phyloP scores from a whole-genome alignment of 192 early-diverging fungal species.

The Coemansia sp. region DNA sequence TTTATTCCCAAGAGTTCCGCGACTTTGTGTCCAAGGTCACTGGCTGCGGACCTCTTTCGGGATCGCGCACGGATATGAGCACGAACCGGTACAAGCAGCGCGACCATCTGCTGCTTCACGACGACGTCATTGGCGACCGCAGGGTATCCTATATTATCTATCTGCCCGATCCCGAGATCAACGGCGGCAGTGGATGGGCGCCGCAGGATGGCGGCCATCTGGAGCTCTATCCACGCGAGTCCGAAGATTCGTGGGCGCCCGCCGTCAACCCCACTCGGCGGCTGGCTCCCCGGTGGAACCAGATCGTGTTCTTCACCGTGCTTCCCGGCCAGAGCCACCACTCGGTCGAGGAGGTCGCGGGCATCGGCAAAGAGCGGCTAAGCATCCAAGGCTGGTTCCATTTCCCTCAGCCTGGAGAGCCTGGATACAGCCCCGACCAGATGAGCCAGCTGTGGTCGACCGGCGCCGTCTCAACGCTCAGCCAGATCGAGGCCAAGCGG shows the following conservation, averaged over 20 bases:
- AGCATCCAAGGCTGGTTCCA: slow-evolving; percentile 81
- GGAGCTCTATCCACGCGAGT: slow-evolving; percentile 70
- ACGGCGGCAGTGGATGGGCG: slow-evolving; percentile 55
- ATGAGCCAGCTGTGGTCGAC: slow-evolving; percentile 45
- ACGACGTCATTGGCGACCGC: slow-evolving; percentile 78
- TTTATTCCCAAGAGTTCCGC: slow-evolving; percentile 74
- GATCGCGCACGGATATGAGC: slow-evolving; percentile 67
- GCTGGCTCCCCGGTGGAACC: slow-evolving; percentile 69
- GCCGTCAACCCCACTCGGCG: slow-evolving; percentile 58
- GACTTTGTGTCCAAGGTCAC: slow-evolving; percentile 63
- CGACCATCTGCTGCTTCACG: slow-evolving; percentile 74
- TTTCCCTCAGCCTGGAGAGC: slow-evolving; percentile 67
- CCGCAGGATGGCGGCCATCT: slow-evolving; percentile 66
- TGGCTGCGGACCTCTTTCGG: slow-evolving; percentile 66
- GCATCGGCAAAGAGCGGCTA: slow-evolving; percentile 55
- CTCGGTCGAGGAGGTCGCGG: slow-evolving; percentile 70
- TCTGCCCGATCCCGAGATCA: slow-evolving; percentile 59
- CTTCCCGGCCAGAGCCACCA: slow-evolving; percentile 77
- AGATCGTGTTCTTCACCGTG: slow-evolving; percentile 75
- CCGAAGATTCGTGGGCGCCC: slow-evolving; percentile 58
- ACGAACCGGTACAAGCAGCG: slow-evolving; percentile 69
- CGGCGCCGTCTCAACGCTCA: slow-evolving; percentile 57
- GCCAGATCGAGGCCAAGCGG: slow-evolving; percentile 54
- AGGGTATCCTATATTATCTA: slow-evolving; percentile 77
- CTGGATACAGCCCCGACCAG: slow-evolving; percentile 56